Evolutionary conservation across 768 basidiomycete genomes (phyloP).

Genomic region (Gymnopilus junonius): DNA sequence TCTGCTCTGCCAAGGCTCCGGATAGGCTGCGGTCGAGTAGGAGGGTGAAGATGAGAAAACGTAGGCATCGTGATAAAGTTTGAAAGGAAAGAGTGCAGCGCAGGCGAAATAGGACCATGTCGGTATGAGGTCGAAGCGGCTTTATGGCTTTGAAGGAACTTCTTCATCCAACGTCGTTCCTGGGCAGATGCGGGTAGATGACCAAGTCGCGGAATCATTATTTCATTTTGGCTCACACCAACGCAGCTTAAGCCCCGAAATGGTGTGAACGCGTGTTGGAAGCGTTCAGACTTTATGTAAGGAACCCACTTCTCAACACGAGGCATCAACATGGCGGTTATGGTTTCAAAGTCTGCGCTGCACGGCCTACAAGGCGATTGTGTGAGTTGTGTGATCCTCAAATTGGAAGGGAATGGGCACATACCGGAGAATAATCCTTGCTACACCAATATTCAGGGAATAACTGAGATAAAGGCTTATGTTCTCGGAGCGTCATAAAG

Average conservation of each 20-base stretch:
- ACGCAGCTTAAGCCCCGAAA: neutral
- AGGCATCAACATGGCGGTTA: neutral
- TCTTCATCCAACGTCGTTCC: neutral
- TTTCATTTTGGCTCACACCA: neutral
- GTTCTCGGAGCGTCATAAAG: neutral
- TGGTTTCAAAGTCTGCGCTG: neutral
- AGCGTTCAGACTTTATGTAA: neutral
- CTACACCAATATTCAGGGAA: neutral
- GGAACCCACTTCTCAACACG: neutral
- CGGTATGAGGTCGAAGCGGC: neutral
- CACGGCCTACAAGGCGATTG: neutral
- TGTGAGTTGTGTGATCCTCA: neutral
- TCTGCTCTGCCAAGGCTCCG: constrained; percentile 19
- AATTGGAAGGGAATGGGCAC: neutral
- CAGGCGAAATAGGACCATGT: neutral
- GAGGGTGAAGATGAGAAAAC: constrained; percentile 3
- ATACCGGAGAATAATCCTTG: neutral
- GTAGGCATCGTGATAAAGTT: neutral
- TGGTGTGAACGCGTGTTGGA: neutral
- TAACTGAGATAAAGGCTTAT: too few species aligned
- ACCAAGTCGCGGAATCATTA: neutral
- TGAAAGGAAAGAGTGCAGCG: neutral
- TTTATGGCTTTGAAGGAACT: neutral
- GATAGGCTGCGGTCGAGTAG: neutral
- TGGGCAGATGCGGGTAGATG: neutral